Percentiles rank a stretch among this genome's conserved stretches.
These are phyloP conservation scores for Plantago elongata DNA, from an alignment of 257 asterid genomes.

Conservation along the genomic window DNA sequence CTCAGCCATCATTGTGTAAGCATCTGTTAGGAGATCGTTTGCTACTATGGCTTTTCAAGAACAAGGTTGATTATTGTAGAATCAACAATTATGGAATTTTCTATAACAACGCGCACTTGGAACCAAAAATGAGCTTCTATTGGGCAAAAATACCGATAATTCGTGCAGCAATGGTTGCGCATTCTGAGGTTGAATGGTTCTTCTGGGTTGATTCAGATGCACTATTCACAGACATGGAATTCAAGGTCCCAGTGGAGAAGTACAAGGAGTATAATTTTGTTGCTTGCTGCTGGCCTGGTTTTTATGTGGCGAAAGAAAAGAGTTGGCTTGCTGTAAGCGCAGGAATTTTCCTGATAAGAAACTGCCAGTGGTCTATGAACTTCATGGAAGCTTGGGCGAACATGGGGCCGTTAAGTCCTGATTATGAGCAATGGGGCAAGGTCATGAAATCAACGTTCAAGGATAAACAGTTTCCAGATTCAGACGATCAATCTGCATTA, in stretches of 20 bases:
- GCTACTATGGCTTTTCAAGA: slow-evolving; percentile 56
- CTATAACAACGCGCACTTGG: slow-evolving; percentile 48
- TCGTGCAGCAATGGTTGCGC: slow-evolving; percentile 76
- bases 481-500: slow-evolving; percentile 76
- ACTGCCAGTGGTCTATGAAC: slow-evolving; percentile 84
- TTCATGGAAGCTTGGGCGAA: slow-evolving; percentile 63
- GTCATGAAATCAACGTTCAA: slow-evolving; percentile 36
- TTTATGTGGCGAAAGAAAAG: slow-evolving; percentile 38
- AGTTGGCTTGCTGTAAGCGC: slow-evolving; percentile 78
- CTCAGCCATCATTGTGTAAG: slow-evolving; percentile 59
- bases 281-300: slow-evolving; percentile 60
- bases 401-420: slow-evolving; percentile 70
- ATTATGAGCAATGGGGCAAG: slow-evolving; percentile 48
- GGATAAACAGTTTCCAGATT: slow-evolving; percentile 47
- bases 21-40: slow-evolving; percentile 57
- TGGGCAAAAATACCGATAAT: slow-evolving; percentile 70
- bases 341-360: slow-evolving; percentile 57
- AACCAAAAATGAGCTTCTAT: slow-evolving; percentile 46
- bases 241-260: slow-evolving; percentile 56
- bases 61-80: slow-evolving; percentile 72
- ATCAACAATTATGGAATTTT: slow-evolving; percentile 53
- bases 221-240: slow-evolving; percentile 76
- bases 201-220: slow-evolving; percentile 86
- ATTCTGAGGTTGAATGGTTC: slow-evolving; percentile 72
- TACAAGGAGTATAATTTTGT: slow-evolving; percentile 57